Evolutionary conservation across 2,329 filamentous ascomycete species (phyloP).

Genomic region (Aspergillus ruber): DNA sequence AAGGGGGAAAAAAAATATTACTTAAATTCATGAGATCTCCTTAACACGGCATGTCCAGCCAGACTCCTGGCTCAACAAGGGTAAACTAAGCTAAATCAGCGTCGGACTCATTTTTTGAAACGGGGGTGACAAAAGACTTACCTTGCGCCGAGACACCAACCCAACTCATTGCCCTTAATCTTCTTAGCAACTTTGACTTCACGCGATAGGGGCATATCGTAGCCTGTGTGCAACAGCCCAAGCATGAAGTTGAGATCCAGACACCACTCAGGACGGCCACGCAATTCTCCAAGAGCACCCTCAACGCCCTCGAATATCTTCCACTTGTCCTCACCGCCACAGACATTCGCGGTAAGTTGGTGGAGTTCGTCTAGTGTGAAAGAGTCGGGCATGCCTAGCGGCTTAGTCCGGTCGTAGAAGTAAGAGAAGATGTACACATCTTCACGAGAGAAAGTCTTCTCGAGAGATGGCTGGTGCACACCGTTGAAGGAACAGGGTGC

Average conservation of each 20-base stretch:
- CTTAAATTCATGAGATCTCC: conserved; percentile 54
- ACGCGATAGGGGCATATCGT: conserved; percentile 93
- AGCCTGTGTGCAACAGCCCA: conserved; percentile 84
- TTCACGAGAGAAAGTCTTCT: conserved; percentile 85
- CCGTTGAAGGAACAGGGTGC: conserved; percentile 98
- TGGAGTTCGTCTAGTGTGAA: conserved; percentile 89
- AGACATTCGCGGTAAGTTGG: conserved; percentile 77
- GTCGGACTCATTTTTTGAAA: conserved; percentile 8
- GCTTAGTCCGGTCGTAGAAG: conserved; percentile 92
- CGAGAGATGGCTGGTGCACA: conserved; percentile 84
- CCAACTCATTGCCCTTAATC: conserved; percentile 92
- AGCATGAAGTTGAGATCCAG: conserved; percentile 96
- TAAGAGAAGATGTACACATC: conserved; percentile 96
- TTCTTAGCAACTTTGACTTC: conserved; percentile 99
- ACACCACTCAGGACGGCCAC: conserved; percentile 80
- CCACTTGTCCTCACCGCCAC: conserved; percentile 71
- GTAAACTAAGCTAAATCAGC: conserved; percentile 56
- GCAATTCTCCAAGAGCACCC: conserved; percentile 71
- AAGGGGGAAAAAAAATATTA: background rate
- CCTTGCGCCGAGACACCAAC: conserved; percentile 97
- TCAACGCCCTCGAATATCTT: conserved; percentile 70
- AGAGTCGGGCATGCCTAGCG: conserved; percentile 95
- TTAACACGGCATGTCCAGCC: conserved; percentile 87
- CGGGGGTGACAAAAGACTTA: conserved; percentile 40
- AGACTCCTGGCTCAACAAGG: conserved; percentile 70